Base-by-base conservation (phyloP, 1,284 basidiomycete species). In the Ustilago xerochloae region DNA sequence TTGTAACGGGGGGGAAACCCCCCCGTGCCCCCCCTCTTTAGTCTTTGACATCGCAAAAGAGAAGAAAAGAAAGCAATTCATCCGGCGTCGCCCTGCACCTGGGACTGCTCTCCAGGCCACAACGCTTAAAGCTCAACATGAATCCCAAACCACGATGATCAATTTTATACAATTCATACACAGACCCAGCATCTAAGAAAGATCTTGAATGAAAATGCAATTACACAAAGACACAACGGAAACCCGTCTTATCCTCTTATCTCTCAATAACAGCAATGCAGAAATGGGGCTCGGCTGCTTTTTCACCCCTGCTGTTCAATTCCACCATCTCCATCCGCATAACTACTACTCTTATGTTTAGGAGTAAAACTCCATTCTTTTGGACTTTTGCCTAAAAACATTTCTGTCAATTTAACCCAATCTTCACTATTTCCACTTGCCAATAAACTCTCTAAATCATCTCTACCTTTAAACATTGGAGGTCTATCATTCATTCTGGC, bases 341-440 rank as follows among this genome's bases (percentile, higher is more conserved):
- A 73, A 24, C 56, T 57, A 30, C 61, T 67, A 50, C 70, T 73
- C 54, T 73, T 73, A 38, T 73, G 70, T 33, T 73, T 73, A 5
- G 70, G 91, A 6, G 87, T 87, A 84, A 93, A 93, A 6, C 86
- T 84, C 77, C 79, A 84, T 22, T 77, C 64, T 26, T 90, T 89
- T 0, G 90, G 91, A 1, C 88, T 87, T 46, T 89, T 89, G 2
- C 92, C 92, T 13, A 91, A 87, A 89, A 93, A 98, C 92, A 97
- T 95, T 85, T 97, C 93, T 0, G 92, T 92, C 32, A 99, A 90
- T 85, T 90, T 93, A 54, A 97, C 91, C 96, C 96, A 99, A 84
- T 97, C 94, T n/a, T 88, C 87, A 68, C 91, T 90, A 79, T 92
- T 90, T 2, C 89, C 87, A 80, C 92, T 93, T 0, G 93, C 90